These are phyloP conservation scores for Ajuga chamaepitys DNA, from an alignment of 257 asterid genomes.

Conservation along the genomic window DNA sequence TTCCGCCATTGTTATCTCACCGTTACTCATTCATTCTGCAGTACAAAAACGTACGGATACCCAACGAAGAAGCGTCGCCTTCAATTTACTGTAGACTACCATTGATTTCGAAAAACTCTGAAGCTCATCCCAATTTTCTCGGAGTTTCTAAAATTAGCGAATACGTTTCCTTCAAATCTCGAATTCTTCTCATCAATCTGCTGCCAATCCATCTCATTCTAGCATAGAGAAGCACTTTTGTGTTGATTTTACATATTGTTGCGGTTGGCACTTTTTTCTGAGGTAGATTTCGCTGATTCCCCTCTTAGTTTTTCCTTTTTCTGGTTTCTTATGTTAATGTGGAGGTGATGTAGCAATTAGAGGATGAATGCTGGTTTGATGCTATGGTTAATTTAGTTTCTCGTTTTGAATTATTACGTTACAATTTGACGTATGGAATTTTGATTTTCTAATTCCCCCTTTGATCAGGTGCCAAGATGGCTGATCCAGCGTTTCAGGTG, in stretches of 20 bases:
- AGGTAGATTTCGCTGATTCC: constrained; percentile 8
- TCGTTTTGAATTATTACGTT: not conserved
- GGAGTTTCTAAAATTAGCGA: not conserved
- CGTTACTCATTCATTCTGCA: not conserved
- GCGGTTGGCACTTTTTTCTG: constrained; percentile 19
- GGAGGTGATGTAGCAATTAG: not conserved
- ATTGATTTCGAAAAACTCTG: not conserved
- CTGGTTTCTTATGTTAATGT: not conserved
- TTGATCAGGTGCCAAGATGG: constrained; percentile 57
- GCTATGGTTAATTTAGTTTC: not conserved
- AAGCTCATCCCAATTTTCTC: not conserved
- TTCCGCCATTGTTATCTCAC: not conserved
- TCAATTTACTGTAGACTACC: constrained; percentile 1
- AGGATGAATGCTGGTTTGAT: not conserved
- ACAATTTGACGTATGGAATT: not conserved
- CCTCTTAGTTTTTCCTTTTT: not conserved
- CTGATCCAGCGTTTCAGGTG: constrained; percentile 52
- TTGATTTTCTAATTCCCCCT: not conserved
- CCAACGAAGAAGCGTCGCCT: not conserved
- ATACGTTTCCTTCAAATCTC: not conserved
- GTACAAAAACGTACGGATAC: not conserved
- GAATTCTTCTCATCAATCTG: not conserved
- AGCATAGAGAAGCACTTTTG: not conserved
- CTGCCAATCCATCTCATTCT: not conserved
- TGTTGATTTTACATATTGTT: constrained; percentile 1